Conservation (phyloP, 495 filamentous ascomycete genomes). For the Hypoxylon rickii region DNA sequence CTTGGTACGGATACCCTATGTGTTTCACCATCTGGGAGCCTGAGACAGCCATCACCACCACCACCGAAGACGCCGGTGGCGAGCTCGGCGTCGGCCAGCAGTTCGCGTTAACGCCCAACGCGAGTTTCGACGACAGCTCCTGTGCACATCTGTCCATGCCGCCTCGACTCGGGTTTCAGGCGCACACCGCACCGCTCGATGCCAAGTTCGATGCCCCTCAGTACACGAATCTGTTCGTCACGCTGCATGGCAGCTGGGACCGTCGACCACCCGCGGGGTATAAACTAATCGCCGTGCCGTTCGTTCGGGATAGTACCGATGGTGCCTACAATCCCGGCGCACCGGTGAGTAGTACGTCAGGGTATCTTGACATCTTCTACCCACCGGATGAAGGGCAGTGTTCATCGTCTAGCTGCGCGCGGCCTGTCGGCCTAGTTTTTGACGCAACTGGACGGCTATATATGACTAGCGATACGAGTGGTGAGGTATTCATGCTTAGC, state of each 20-base stretch:
- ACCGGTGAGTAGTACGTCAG: slow-evolving; percentile 43
- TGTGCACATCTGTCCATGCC: slow-evolving; percentile 48
- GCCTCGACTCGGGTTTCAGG: slow-evolving; percentile 60
- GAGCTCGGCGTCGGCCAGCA: slow-evolving; percentile 42
- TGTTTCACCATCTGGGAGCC: slow-evolving; percentile 68
- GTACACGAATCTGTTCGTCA: slow-evolving; percentile 41
- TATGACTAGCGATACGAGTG: slow-evolving; percentile 60
- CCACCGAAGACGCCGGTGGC: not conserved
- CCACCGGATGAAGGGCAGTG: slow-evolving; percentile 50
- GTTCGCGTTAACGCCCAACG: slow-evolving; percentile 38
- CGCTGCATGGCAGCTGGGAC: slow-evolving; percentile 58
- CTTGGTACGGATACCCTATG: slow-evolving; percentile 70
- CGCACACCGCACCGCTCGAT: slow-evolving; percentile 66
- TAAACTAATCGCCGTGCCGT: slow-evolving; percentile 53
- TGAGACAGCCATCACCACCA: slow-evolving; percentile 25
- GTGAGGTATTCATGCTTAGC: slow-evolving; percentile 61
- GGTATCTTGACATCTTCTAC: slow-evolving; percentile 54
- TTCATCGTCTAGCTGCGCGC: slow-evolving; percentile 50
- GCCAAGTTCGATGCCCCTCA: slow-evolving; percentile 53
- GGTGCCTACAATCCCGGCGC: slow-evolving; percentile 44
- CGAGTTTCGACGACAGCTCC: slow-evolving; percentile 47
- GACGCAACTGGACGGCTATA: slow-evolving; percentile 55
- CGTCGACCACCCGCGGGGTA: slow-evolving; percentile 60
- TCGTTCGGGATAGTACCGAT: slow-evolving; percentile 41
- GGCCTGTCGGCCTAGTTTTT: slow-evolving; percentile 60